A percentile compares a stretch with the other conserved stretches of the same genome.
These are phyloP conservation scores for Globisporangium nunn DNA, from an alignment of 352 stramenopile species.

Conservation along the genomic window DNA sequence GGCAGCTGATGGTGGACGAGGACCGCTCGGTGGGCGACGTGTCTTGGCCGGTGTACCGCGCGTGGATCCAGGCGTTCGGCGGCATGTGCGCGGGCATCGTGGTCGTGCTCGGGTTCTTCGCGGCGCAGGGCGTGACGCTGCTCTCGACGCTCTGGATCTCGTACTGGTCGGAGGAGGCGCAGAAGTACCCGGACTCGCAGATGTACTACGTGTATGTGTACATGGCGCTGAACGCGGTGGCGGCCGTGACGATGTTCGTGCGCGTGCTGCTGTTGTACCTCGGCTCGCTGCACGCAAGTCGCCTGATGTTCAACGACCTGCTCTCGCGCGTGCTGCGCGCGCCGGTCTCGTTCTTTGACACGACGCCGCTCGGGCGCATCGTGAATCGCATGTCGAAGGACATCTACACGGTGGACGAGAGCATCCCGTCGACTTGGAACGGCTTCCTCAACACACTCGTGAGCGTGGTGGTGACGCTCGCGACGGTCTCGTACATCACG, in stretches of 20 bases:
- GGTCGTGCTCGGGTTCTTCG: conserved; percentile 39
- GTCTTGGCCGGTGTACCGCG: conserved; percentile 49
- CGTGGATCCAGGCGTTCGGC: conserved; percentile 63
- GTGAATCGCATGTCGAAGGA: conserved; percentile 76
- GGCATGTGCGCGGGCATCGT: conserved; percentile 34
- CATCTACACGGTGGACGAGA: conserved; percentile 52
- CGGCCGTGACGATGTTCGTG: conserved; percentile 58
- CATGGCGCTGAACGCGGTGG: conserved; percentile 55
- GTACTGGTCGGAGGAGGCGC: conserved; percentile 62
- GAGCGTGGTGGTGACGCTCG: conserved; percentile 42
- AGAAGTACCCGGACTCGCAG: conserved; percentile 34
- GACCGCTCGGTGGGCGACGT: conserved; percentile 59
- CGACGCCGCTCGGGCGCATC: conserved; percentile 69
- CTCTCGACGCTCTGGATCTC: conserved; percentile 85
- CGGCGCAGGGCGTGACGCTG: conserved; percentile 40
- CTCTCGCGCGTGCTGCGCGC: conserved; percentile 72
- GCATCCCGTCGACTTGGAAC: conserved; percentile 7
- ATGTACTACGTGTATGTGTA: conserved; percentile 86
- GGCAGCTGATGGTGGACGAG: conserved; percentile 58
- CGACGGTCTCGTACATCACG: conserved; percentile 34
- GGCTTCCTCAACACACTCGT: too few relatives aligned
- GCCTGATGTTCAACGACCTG: conserved; percentile 59
- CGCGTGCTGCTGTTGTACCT: conserved; percentile 20
- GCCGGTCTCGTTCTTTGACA: conserved; percentile 87
- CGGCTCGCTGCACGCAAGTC: conserved; percentile 39